Conservation (phyloP, 495 filamentous ascomycete species). For the Thermothielavioides terrestris region DNA sequence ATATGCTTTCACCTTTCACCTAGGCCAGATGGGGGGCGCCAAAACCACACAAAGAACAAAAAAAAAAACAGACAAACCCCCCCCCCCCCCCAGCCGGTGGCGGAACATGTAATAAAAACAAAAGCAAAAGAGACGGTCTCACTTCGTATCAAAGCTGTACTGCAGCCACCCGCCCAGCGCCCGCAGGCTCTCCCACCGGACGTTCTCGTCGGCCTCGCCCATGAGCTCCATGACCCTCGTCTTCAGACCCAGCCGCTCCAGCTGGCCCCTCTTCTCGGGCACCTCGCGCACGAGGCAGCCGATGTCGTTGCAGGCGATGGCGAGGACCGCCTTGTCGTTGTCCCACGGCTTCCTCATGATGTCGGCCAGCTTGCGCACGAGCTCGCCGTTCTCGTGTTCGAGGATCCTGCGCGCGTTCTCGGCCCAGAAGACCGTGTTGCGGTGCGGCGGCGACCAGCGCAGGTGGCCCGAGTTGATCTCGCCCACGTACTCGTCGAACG, state of each 20-base stretch:
- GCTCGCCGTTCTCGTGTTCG: conserved; percentile 68
- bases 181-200: conserved; percentile 90
- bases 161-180: conserved; percentile 90
- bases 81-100: neutral
- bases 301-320: conserved; percentile 92
- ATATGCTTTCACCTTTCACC: neutral
- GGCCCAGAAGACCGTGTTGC: conserved; percentile 82
- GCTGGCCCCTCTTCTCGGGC: conserved; percentile 69
- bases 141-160: conserved; percentile 69
- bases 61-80: neutral
- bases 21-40: neutral
- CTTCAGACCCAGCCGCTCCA: conserved; percentile 91
- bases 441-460: conserved; percentile 92
- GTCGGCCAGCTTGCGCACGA: conserved; percentile 76
- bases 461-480: conserved; percentile 85
- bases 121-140: no score
- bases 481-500: conserved; percentile 89
- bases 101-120: no score
- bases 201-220: conserved; percentile 78
- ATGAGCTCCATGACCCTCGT: conserved; percentile 91
- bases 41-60: neutral
- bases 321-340: conserved; percentile 88
- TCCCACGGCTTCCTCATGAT: conserved; percentile 84
- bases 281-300: conserved; percentile 83
- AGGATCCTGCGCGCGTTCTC: conserved; percentile 92